phyloP scores from a whole-genome alignment of 2,329 filamentous ascomycete species.

The Sodiomyces alkalinus region DNA sequence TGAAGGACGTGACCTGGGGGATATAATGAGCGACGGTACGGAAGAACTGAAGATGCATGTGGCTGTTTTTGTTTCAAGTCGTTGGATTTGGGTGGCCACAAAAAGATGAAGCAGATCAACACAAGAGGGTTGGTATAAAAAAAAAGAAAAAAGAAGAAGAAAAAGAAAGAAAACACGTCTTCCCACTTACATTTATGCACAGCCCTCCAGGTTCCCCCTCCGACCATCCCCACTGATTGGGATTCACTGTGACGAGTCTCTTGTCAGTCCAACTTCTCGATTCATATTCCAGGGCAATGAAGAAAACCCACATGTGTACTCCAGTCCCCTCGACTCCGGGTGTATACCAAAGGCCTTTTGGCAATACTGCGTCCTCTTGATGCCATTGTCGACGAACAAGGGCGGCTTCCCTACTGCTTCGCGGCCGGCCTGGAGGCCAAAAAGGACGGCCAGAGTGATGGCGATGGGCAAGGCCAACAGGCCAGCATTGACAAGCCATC shows the following conservation, averaged over 20 bases:
- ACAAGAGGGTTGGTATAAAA: too few relatives aligned
- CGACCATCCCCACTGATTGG: conserved; percentile 37
- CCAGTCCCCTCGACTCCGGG: conserved; percentile 24
- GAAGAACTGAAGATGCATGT: too few relatives aligned
- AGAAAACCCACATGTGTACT: conserved; percentile 29
- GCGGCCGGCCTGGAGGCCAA: conserved; percentile 31
- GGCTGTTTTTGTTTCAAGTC: too few relatives aligned
- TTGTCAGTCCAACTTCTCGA: too few relatives aligned
- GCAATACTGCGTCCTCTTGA: conserved; percentile 22
- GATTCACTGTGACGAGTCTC: conserved; percentile 26
- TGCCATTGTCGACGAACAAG: conserved; percentile 25
- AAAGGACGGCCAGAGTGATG: conserved; percentile 30
- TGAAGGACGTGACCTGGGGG: conserved; percentile 27
- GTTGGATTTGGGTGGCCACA: too few relatives aligned
- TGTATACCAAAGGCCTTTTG: conserved; percentile 28
- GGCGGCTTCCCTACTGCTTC: conserved; percentile 24
- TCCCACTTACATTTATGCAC: conserved; percentile 40
- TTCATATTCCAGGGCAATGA: neutral
- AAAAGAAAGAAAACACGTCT: too few relatives aligned
- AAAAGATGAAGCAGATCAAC: too few relatives aligned
- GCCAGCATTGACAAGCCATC: conserved; percentile 32
- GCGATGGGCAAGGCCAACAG: conserved; percentile 34
- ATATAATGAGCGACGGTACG: neutral
- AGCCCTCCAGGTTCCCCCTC: conserved; percentile 21
- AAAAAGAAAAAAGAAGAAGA: too few relatives aligned